phyloP scores from a whole-genome alignment of 1,139 yeast species.

The Lodderomyces metapsilosis region DNA sequence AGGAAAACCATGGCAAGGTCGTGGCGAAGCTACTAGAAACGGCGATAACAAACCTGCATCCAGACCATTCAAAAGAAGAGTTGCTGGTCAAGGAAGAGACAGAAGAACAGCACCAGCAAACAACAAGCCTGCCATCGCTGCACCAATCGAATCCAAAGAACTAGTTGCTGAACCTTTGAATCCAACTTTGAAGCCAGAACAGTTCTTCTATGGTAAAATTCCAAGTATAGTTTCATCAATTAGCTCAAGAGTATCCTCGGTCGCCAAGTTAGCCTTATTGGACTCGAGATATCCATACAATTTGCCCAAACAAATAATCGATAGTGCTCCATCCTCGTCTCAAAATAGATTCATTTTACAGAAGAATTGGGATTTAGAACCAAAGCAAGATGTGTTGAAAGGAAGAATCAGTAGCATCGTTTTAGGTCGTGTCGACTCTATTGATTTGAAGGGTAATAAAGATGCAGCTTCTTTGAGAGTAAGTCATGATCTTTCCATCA shows the following conservation, averaged over 20 bases:
- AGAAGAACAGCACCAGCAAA: conserved; percentile 10
- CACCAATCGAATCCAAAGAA: conserved; percentile 15
- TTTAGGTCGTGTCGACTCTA: conserved; percentile 28
- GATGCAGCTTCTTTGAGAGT: conserved; percentile 9
- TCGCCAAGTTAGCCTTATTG: conserved; percentile 39
- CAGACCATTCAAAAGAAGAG: conserved; percentile 8
- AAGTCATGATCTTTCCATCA: conserved; percentile 25
- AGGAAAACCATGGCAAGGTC: conserved; percentile 10
- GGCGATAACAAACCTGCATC: conserved; percentile 5
- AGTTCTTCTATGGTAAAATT: conserved; percentile 41
- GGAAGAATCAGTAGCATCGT: conserved; percentile 32
- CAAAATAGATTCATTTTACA: conserved; percentile 28
- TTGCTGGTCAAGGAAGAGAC: conserved; percentile 4
- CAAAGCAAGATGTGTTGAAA: conserved; percentile 24
- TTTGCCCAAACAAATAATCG: conserved; percentile 38
- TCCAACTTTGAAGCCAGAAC: conserved; percentile 28
- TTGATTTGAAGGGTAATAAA: conserved; percentile 10
- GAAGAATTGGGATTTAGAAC: conserved; percentile 28
- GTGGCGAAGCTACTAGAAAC: conserved; percentile 6
- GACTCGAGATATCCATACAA: conserved; percentile 44
- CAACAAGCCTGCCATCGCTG: conserved; percentile 10
- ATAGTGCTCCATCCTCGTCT: conserved; percentile 21
- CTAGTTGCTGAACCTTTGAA: conserved; percentile 19
- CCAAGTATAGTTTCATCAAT: conserved; percentile 30
- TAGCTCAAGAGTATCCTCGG: conserved; percentile 41